Base-by-base conservation (phyloP, 441 rosid genomes). In the Francoa sonchifolia region DNA sequence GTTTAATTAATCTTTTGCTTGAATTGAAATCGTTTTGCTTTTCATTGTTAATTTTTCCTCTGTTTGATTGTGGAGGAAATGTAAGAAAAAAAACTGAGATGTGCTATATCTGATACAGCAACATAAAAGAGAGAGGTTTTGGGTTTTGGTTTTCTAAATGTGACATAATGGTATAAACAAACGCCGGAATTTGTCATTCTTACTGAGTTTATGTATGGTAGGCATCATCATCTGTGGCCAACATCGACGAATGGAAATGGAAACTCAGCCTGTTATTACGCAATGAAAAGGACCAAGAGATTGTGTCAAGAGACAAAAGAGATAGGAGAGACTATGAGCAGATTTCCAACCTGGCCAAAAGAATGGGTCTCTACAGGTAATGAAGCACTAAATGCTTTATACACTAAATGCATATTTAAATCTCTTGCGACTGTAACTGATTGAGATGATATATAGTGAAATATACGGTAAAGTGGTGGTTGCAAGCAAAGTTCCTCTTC, bases 211-310 rank as follows among this genome's bases (percentile, higher is more conserved):
- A 19, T 11, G 16, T 12, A 43, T 58, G 29, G 19, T 48, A 85
- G 98, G 96, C 93, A 14, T 89, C 96, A 36, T 89, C 96, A 31
- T 72, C 96, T 2, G 93, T 85, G 50, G 89, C 81, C 52, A 89
- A 89, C 68, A 72, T 89, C 41, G 79, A 85, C 42, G 96, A 82
- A 49, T 89, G 98, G 96, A 89, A 85, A 57, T 89, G 98, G 96
- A 89, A 89, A 62, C 80, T 89, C 48, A 63, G 84, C 28, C 63
- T 85, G 69, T 50, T 89, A 27, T 36, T 76, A 46, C 89, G 73
- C 23, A 82, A 59, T 35, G 89, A 73, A 50, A 72, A 68, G 50
- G 89, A 89, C 44, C 77, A 71, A 59, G 98, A 89, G 63, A 71
- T 89, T 50, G 74, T 79, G 22, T 85, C 96, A 31, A 73, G 77